phyloP scores from a whole-genome alignment of 2,329 filamentous ascomycete genomes.

The Endocalyx cinctus region DNA sequence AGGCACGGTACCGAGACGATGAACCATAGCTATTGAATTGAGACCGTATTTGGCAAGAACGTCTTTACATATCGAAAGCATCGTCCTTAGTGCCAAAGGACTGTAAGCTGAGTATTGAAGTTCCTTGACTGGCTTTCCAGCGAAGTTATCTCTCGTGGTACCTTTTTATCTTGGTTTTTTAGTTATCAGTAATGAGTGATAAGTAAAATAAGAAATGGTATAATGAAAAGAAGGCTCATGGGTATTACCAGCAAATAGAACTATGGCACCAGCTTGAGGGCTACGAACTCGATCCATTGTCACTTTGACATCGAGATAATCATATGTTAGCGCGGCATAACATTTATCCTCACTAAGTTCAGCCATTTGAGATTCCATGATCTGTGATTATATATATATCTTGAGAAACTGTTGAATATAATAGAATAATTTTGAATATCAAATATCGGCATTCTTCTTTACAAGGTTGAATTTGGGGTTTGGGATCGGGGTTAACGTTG shows the following conservation, averaged over 20 bases:
- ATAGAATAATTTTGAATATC: too few relatives aligned
- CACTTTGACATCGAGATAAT: slow-evolving; percentile 51
- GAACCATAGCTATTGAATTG: slow-evolving; percentile 71
- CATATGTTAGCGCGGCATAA: slow-evolving; percentile 65
- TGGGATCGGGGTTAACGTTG: too few relatives aligned
- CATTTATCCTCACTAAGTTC: slow-evolving; percentile 47
- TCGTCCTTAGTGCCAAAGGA: slow-evolving; percentile 63
- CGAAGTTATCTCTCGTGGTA: slow-evolving; percentile 74
- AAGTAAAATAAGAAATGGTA: too few relatives aligned
- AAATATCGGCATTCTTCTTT: too few relatives aligned
- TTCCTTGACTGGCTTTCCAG: slow-evolving; percentile 64
- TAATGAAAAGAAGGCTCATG: slow-evolving; percentile 9
- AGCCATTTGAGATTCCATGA: slow-evolving; percentile 15
- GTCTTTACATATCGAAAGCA: slow-evolving; percentile 58
- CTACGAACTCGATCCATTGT: slow-evolving; percentile 66
- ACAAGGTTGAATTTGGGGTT: too few relatives aligned
- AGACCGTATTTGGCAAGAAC: slow-evolving; percentile 60
- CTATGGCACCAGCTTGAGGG: slow-evolving; percentile 69
- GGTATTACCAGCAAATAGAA: slow-evolving; percentile 65
- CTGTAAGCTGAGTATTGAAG: slow-evolving; percentile 73
- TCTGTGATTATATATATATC: background rate
- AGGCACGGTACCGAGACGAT: slow-evolving; percentile 79
- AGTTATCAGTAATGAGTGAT: slow-evolving; percentile 13
- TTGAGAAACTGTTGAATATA: too few relatives aligned
- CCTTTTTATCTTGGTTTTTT: slow-evolving; percentile 52